Conservation (phyloP, 164 flowering plant genomes). For the Hamamelis virginiana region DNA sequence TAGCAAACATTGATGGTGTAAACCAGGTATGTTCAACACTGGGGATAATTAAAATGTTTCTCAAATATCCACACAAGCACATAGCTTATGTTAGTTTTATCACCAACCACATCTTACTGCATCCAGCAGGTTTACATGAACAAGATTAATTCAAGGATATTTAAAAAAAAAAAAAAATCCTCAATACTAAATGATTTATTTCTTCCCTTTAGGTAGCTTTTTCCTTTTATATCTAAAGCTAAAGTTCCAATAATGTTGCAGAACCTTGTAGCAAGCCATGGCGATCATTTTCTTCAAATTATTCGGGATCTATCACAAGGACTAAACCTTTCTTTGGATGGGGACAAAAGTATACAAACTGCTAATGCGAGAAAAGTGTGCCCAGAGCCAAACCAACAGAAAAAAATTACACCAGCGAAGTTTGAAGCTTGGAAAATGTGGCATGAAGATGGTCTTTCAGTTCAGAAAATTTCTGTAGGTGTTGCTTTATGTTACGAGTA, state of each 20-base stretch:
- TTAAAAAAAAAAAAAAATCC: background rate
- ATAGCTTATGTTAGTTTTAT: background rate
- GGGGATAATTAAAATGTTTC: background rate
- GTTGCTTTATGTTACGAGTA: background rate
- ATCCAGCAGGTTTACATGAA: background rate
- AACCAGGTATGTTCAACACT: constrained; percentile 43
- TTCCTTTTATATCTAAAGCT: background rate
- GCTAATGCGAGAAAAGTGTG: constrained; percentile 14
- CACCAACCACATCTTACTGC: background rate
- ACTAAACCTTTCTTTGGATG: constrained; percentile 49
- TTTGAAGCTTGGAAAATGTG: constrained; percentile 68
- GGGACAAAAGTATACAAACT: constrained; percentile 27
- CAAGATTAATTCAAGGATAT: background rate
- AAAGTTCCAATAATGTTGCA: constrained; percentile 26
- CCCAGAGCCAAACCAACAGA: constrained; percentile 22
- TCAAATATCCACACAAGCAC: too few species aligned
- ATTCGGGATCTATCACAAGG: constrained; percentile 36
- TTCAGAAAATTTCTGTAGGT: constrained; percentile 51
- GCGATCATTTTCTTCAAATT: constrained; percentile 46
- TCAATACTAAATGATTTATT: background rate
- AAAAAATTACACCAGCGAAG: constrained; percentile 46
- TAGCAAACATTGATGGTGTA: constrained; percentile 65
- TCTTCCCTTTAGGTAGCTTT: background rate
- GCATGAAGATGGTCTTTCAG: constrained; percentile 48
- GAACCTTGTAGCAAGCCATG: constrained; percentile 49